phyloP scores from a whole-genome alignment of 192 early-diverging fungal genomes.

The Coemansia sp. region DNA sequence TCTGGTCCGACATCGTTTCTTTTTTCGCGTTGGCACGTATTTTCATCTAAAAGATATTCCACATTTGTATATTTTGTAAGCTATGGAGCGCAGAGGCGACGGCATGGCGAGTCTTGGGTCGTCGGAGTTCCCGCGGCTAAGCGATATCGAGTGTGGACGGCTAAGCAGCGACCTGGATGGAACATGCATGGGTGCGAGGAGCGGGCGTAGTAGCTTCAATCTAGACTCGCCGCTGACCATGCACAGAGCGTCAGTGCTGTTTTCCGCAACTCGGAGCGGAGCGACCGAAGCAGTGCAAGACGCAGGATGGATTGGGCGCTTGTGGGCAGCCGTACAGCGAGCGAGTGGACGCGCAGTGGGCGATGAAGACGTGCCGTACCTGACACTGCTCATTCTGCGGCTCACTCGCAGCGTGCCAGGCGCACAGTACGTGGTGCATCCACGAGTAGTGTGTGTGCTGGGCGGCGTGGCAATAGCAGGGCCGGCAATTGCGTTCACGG shows the following conservation, averaged over 20 bases:
- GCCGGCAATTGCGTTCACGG: conserved; percentile 6
- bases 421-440: conserved; percentile 13
- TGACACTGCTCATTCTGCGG: conserved; percentile 18
- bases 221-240: conserved; percentile 3
- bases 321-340: not conserved
- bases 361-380: conserved; percentile 21
- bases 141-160: not conserved
- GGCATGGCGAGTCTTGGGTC: not conserved
- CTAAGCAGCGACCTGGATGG: not conserved
- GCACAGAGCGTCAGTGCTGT: not conserved
- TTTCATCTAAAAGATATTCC: not conserved
- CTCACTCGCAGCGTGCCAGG: not conserved
- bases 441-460: conserved; percentile 14
- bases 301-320: not conserved
- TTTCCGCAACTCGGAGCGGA: not conserved
- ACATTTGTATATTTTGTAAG: not conserved
- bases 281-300: too few relatives aligned
- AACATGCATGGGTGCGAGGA: not conserved
- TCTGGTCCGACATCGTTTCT: not conserved
- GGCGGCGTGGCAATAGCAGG: conserved; percentile 16
- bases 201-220: not conserved
- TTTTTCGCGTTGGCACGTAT: not conserved
- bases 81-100: not conserved
- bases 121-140: conserved; percentile 5
- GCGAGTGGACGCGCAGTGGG: not conserved